Base-by-base conservation (phyloP, 495 filamentous ascomycete species). In the Aspergillus indologenus region DNA sequence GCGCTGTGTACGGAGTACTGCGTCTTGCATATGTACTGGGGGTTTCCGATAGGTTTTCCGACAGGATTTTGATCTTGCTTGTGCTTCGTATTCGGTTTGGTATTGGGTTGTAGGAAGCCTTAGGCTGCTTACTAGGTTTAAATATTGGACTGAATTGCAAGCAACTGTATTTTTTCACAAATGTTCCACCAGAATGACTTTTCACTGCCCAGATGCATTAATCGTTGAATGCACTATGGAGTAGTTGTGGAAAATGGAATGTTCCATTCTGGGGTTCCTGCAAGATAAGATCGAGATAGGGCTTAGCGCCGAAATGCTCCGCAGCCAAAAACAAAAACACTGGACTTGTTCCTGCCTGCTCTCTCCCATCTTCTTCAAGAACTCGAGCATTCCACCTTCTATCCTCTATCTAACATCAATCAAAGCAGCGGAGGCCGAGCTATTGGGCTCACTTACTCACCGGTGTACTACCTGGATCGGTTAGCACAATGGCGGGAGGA, bases 11-110 rank as follows among this genome's bases (percentile, higher is more conserved):
- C 48, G 48, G 48, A 51, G 51, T 45, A 49, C 57, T 59, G 50
- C 57, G 53, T 59, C 24, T 59, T 59, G 26, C 55, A 49, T 49
- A 48, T 49, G 31, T 56, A 47, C 45, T 40, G 45, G 29, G n/a
- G 48, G 17, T 51, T 23, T 47, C 49, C 7, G 19, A 26, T n/a
- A 21, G n/a, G 48, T 5, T 51, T 23, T 47, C 49, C 7, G 19
- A 26, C 5, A 21, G 29, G 19, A 31, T 8, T 57, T 53, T 50
- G 58, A 51, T 26, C 22, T 17, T 51, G 19, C n/a, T 48, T 20
- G 19, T 48, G 22, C 19, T 40, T 4, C 34, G 34, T 40, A 40
- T 40, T 11, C 12, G 12, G 34, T 40, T 15, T 40, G 34, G 12
- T 40, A 40, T 40, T 40, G 34, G 34, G 12, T 2, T 14, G 34